These are phyloP conservation scores for Aspergillus terreus DNA, from an alignment of 2,329 filamentous ascomycete genomes.

Conservation along the genomic window DNA sequence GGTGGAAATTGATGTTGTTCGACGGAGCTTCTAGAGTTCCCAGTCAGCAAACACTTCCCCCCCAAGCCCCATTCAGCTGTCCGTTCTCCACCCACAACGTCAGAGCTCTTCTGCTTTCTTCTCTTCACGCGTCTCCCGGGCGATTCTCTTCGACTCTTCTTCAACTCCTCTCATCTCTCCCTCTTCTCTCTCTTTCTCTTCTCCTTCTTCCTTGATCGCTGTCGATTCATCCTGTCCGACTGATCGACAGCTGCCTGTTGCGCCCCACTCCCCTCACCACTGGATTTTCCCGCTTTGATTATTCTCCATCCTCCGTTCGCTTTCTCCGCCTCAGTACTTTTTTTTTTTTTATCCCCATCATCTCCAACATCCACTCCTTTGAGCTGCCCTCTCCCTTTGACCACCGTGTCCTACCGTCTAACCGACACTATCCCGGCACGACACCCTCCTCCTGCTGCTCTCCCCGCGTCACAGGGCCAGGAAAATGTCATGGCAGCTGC, in stretches of 20 bases:
- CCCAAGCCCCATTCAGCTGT: not conserved
- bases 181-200: not conserved
- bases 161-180: not conserved
- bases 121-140: not conserved
- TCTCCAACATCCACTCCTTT: not conserved
- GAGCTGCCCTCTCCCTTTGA: not conserved
- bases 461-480: conserved; percentile 8
- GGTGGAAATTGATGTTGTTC: not conserved
- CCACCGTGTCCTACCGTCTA: not conserved
- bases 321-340: conserved; percentile 1
- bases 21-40: conserved; percentile 6
- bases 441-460: not conserved
- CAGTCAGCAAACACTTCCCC: not conserved
- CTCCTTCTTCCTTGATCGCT: not conserved
- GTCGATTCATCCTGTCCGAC: not conserved
- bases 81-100: conserved; percentile 11
- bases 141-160: not conserved
- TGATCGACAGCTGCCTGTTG: not conserved
- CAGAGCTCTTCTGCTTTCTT: conserved; percentile 11
- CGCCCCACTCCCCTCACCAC: not conserved
- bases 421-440: not conserved
- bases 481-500: conserved; percentile 45
- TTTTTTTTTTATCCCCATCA: not conserved
- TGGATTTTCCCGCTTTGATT: not conserved
- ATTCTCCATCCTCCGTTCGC: conserved; percentile 1